Evolutionary conservation across 2,329 filamentous ascomycete genomes (phyloP), one percentile per base, ranked within the genome.

Genomic region (Beauveria medogensis): DNA sequence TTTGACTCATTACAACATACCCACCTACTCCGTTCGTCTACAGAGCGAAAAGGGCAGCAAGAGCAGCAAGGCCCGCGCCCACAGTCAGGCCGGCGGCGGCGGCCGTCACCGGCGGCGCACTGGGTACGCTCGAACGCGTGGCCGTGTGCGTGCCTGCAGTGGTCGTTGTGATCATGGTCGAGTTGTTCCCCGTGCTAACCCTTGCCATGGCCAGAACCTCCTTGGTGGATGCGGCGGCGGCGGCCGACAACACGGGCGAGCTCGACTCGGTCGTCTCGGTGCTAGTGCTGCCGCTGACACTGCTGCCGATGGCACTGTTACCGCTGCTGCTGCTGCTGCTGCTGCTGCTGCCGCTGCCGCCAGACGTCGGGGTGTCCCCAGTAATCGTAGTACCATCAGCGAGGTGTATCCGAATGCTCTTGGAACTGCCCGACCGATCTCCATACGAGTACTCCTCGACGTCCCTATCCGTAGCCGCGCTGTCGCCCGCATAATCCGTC

Each of bases 401-500:
- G 22, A 65, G 48, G 52, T 52, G 57, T 28, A 77, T 69, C 56
- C 72, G 65, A 67, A 80, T 80, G 70, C 75, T 78, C 59, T 72
- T 43, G 68, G 72, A 75, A 20, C 68, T 72, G 56, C 78, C 78
- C 26, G 75, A 71, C 40, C 71, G 70, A 63, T 77, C 77, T 12
- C 70, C 67, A 47, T 73, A 80, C 40, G 72, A 61, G 66, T 80
- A 80, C 61, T 75, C 69, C 65, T 70, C 71, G 43, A 77, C 75
- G 20, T 69, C 69, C 64, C 71, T 67, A 53, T 64, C 67, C 1
- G 67, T 67, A 2, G 68, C 65, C 3, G 54, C 60, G 28, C 73
- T 71, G 62, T 73, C 74, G 41, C 75, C 74, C 61, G 74, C 72
- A 65, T 78, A 78, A 65, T 80, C 78, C 52, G 71, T 67, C 60